phyloP scores from a whole-genome alignment of 441 rosid species.

The Croton setiger region DNA sequence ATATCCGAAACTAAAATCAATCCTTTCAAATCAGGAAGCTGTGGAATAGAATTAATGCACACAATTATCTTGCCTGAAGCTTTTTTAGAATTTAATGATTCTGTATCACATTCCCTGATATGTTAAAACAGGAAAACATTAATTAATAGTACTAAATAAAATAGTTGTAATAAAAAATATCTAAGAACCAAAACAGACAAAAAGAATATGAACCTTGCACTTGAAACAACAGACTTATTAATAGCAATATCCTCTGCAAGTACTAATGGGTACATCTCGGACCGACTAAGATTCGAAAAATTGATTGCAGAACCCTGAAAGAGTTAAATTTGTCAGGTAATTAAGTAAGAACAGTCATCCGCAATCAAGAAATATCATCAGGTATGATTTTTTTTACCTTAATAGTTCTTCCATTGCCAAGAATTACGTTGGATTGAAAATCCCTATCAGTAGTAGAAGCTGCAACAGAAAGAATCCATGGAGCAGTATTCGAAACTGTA shows the following conservation, averaged over 20 bases:
- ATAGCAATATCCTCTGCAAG: background rate
- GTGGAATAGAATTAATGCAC: background rate
- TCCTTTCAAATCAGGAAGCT: background rate
- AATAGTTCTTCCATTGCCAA: constrained; percentile 29
- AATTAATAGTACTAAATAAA: background rate
- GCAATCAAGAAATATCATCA: too few species aligned
- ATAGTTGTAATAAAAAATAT: background rate
- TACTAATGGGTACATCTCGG: background rate
- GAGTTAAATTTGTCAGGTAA: background rate
- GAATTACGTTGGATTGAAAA: constrained; percentile 34
- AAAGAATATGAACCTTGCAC: background rate
- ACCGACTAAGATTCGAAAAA: background rate
- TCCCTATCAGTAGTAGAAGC: constrained; percentile 43
- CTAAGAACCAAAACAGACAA: background rate
- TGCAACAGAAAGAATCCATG: constrained; percentile 49
- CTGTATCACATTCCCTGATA: background rate
- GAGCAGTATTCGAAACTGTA: constrained; percentile 31
- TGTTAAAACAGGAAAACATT: background rate
- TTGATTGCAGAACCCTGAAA: background rate
- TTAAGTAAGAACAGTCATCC: too few species aligned
- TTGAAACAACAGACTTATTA: background rate
- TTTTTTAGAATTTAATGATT: background rate
- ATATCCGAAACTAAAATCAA: background rate
- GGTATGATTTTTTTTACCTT: background rate
- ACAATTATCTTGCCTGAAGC: background rate